A percentile compares a stretch with the other conserved stretches of the same genome.
Conservation (phyloP, 2,329 filamentous ascomycete species). For the Pezicula neosporulosa region DNA sequence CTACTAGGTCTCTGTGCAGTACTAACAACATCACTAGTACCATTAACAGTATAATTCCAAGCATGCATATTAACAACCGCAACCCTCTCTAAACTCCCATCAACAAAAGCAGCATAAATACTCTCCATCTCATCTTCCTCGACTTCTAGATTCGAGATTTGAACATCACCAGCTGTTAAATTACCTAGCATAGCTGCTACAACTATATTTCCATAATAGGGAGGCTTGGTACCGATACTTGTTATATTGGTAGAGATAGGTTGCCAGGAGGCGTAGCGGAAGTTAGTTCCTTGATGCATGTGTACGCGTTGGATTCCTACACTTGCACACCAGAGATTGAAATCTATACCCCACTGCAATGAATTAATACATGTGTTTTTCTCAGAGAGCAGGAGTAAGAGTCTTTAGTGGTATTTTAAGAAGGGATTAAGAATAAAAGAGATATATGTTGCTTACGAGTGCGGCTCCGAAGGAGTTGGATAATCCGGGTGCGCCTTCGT, state of each 20-base stretch:
- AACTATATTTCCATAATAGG: constrained; percentile 61
- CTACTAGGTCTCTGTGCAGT: constrained; percentile 27
- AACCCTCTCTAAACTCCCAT: constrained; percentile 40
- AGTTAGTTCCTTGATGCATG: constrained; percentile 63
- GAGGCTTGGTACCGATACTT: constrained; percentile 54
- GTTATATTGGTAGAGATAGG: constrained; percentile 48
- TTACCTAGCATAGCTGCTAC: constrained; percentile 53
- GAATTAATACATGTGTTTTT: no score
- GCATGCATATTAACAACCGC: constrained; percentile 54
- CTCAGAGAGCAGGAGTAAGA: no score
- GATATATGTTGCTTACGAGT: no score
- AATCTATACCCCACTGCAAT: constrained; percentile 65
- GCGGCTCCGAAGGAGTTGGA: constrained; percentile 64
- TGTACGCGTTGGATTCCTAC: constrained; percentile 54
- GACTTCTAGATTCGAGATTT: constrained; percentile 46
- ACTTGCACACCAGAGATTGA: constrained; percentile 54
- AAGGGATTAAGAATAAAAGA: no score
- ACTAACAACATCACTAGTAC: constrained; percentile 26
- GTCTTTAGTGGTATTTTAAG: no score
- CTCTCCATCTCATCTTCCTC: constrained; percentile 32
- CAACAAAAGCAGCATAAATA: constrained; percentile 53
- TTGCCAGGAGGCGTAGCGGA: constrained; percentile 60
- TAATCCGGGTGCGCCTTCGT: constrained; percentile 56
- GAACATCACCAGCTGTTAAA: constrained; percentile 30
- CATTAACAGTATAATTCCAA: constrained; percentile 55